phyloP scores from a whole-genome alignment of 306 rosid species.

The Hippophae gyantsensis region DNA sequence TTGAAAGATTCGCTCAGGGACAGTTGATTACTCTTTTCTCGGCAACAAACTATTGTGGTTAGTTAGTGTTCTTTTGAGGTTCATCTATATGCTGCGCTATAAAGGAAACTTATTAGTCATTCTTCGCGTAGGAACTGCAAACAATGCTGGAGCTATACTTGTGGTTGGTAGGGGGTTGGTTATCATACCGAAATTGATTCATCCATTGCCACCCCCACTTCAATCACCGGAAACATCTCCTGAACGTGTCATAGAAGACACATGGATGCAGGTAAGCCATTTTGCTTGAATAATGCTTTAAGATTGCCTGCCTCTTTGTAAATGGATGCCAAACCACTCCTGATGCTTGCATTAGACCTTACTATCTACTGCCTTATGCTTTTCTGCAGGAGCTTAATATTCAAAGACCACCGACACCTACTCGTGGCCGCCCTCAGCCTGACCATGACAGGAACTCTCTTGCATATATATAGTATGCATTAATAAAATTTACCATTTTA shows the following conservation, averaged over 20 bases:
- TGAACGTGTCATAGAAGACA: slow-evolving; percentile 69
- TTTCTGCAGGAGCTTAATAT: slow-evolving; percentile 73
- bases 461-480: slow-evolving; percentile 64
- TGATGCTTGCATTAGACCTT: neutral
- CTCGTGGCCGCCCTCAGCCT: slow-evolving; percentile 97
- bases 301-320: neutral
- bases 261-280: slow-evolving; percentile 91
- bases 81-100: slow-evolving; percentile 7
- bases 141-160: slow-evolving; percentile 96
- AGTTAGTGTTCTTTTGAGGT: slow-evolving; percentile 15
- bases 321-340: too few relatives aligned
- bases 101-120: slow-evolving; percentile 15
- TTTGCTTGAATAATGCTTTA: neutral
- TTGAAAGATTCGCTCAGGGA: slow-evolving; percentile 98
- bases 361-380: neutral
- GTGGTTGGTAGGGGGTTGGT: slow-evolving; percentile 99
- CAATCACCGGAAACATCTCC: slow-evolving; percentile 97
- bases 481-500: slow-evolving; percentile 7
- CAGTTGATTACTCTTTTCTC: slow-evolving; percentile 96
- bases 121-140: slow-evolving; percentile 68
- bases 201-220: slow-evolving; percentile 95
- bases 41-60: slow-evolving; percentile 97
- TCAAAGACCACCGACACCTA: slow-evolving; percentile 99
- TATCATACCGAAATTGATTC: slow-evolving; percentile 93
- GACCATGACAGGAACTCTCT: slow-evolving; percentile 93